phyloP scores from a whole-genome alignment of 805 yeast genomes.

The Sugiyamaella marilandica region DNA sequence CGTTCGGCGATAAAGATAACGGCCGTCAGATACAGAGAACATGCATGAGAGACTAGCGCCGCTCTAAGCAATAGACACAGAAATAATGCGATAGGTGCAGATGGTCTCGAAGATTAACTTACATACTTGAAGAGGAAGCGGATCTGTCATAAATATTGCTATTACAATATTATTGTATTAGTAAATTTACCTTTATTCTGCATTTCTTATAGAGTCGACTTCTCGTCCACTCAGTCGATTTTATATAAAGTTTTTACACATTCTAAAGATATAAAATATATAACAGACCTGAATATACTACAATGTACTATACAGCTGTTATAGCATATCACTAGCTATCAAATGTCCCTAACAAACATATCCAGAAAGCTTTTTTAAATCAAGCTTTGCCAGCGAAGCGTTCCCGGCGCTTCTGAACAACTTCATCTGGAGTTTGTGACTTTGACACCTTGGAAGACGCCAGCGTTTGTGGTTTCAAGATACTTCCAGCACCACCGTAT shows the following conservation, averaged over 20 bases:
- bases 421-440: constrained; percentile 18
- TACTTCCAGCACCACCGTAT: constrained; percentile 5
- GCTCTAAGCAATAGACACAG: not conserved
- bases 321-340: too few species aligned
- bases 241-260: too few species aligned
- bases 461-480: constrained; percentile 1
- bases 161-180: not conserved
- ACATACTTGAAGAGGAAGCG: not conserved
- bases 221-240: too few species aligned
- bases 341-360: too few species aligned
- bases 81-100: not conserved
- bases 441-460: constrained; percentile 7
- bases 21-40: not conserved
- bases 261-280: too few species aligned
- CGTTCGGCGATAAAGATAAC: not conserved
- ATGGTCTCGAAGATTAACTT: not conserved
- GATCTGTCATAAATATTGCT: too few species aligned
- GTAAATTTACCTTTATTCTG: too few species aligned
- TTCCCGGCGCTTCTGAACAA: constrained; percentile 20
- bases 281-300: too few species aligned
- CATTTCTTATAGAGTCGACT: too few species aligned
- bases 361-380: too few species aligned
- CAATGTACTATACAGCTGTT: too few species aligned
- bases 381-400: constrained; percentile 17
- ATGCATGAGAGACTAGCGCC: not conserved